These are phyloP conservation scores for Arabidopsis suecica DNA, from an alignment of 345 rosid genomes.

Conservation along the genomic window DNA sequence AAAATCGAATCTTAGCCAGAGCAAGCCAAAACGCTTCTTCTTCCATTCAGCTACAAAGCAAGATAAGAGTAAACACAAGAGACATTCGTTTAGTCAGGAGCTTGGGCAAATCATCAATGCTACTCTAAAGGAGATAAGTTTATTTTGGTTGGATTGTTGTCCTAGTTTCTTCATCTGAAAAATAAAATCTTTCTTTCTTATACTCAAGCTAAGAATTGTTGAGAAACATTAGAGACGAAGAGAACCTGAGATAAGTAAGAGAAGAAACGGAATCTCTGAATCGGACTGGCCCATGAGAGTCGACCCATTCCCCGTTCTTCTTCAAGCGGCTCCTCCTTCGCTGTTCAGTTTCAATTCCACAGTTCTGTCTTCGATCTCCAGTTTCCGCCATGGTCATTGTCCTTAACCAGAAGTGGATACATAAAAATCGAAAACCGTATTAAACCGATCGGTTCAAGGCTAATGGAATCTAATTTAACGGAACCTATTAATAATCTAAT, in stretches of 20 bases:
- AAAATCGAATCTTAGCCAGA: constrained; percentile 31
- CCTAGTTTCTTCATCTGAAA: constrained; percentile 7
- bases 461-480: neutral
- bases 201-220: neutral
- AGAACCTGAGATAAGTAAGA: constrained; percentile 34
- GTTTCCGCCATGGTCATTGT: neutral
- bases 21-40: constrained; percentile 41
- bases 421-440: neutral
- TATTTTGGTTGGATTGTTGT: neutral
- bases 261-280: constrained; percentile 37
- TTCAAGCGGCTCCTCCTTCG: constrained; percentile 13
- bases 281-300: constrained; percentile 23
- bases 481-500: neutral
- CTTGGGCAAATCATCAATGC: neutral
- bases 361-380: neutral
- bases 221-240: constrained; percentile 22
- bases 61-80: neutral
- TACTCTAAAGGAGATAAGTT: neutral
- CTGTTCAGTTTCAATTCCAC: neutral
- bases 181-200: constrained; percentile 21
- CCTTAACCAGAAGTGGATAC: neutral
- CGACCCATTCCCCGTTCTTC: constrained; percentile 34
- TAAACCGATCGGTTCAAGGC: constrained; percentile 18
- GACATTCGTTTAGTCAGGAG: neutral
- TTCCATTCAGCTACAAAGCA: constrained; percentile 37